Evolutionary conservation across 225 moss, liverwort and hornwort species (phyloP), one percentile per base, ranked within the genome.

Genomic region (Thuidium tamariscinum): DNA sequence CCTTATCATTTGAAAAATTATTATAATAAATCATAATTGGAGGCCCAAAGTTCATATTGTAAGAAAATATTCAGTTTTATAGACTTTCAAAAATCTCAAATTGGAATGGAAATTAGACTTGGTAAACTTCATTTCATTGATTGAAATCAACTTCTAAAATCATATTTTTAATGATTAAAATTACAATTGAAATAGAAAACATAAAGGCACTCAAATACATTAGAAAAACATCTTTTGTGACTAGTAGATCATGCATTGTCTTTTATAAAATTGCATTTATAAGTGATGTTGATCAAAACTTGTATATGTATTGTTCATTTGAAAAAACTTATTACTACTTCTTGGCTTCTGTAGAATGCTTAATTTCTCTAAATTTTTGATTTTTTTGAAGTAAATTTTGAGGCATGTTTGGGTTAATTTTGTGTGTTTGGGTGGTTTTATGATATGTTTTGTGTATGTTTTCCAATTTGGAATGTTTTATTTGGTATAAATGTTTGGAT

Each of bases 11-110:
- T 21, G 7, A 36, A 37, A 66, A 66, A 37, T 6, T 37, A n/a
- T n/a, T n/a, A n/a, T 0, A 36, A 0, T 21, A 37, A 22, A 66
- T 2, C 2, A 3, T 22, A 37, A 11, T 21, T 37, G 3, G 6
- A 36, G 3, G 36, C 0, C 6, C 4, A 22, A 7, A 39, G 3
- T 37, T 37, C 37, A 67, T 22, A 67, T 37, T 67, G 4, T 1
- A 67, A 37, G 7, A 22, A 36, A 12, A 37, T 12, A 13, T 39
- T 22, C 7, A 13, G 20, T 67, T 16, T 64, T 66, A 11, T 0
- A 39, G 23, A 7, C 0, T 3, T 66, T 67, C 39, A 11, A 37
- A 67, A 13, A 36, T 37, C 12, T 67, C 21, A 67, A 37, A 67
- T 12, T 37, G 7, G 12, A 67, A 3, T 2, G 37, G 7, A 67